A percentile compares a stretch with the other conserved stretches of the same genome.
phyloP scores from a whole-genome alignment of 75 land plant genomes.

The Adiantum capillusveneris region DNA sequence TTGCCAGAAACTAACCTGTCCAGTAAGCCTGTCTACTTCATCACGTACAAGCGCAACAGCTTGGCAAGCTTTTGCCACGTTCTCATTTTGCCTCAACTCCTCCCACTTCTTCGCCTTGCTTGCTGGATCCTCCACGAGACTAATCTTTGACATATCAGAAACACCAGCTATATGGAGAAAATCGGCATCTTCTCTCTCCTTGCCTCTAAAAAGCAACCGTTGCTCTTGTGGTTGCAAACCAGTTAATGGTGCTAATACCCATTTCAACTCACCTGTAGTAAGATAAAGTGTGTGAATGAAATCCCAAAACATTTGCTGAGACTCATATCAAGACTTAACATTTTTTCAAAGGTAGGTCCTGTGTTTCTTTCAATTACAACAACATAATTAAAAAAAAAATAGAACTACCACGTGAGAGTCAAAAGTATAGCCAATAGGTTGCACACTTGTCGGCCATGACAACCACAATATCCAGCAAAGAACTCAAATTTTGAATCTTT shows the following conservation, averaged over 20 bases:
- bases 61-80: constrained; percentile 37
- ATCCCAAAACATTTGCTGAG: too few relatives aligned
- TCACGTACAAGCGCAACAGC: constrained; percentile 39
- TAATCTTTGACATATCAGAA: constrained; percentile 55
- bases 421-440: too few relatives aligned
- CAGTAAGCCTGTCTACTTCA: constrained; percentile 68
- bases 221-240: constrained; percentile 71
- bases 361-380: too few relatives aligned
- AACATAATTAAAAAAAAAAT: too few relatives aligned
- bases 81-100: constrained; percentile 34
- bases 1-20: constrained; percentile 37
- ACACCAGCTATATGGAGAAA: constrained; percentile 54
- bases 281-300: too few relatives aligned
- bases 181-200: constrained; percentile 71
- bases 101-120: constrained; percentile 59
- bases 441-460: too few relatives aligned
- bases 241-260: constrained; percentile 38
- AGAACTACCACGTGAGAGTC: too few relatives aligned
- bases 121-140: constrained; percentile 72
- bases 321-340: too few relatives aligned
- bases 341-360: too few relatives aligned
- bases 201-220: constrained; percentile 72
- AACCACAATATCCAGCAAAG: too few relatives aligned
- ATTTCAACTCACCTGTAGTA: constrained; percentile 63
- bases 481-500: too few relatives aligned